Evolutionary conservation across 2,329 filamentous ascomycete genomes (phyloP).

Genomic region (Scytalidium lignicola): DNA sequence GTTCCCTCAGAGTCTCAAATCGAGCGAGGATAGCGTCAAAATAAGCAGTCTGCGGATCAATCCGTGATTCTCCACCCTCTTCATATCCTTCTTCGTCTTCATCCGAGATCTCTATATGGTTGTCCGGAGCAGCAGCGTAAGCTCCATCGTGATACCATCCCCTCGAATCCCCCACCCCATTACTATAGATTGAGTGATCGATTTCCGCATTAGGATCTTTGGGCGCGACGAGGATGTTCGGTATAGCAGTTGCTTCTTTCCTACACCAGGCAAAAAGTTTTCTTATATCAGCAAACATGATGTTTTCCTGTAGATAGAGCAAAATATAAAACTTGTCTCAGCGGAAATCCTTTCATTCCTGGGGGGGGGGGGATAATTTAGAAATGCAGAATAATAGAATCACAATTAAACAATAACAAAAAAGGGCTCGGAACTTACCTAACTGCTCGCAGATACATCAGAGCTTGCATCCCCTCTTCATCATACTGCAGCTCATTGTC

Average conservation of each 20-base stretch:
- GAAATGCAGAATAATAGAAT: not conserved
- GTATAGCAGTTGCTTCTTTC: slow-evolving; percentile 69
- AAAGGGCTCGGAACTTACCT: slow-evolving; percentile 62
- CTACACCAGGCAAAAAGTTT: slow-evolving; percentile 38
- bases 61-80: slow-evolving; percentile 40
- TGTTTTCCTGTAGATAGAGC: slow-evolving; percentile 4
- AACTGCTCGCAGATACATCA: slow-evolving; percentile 67
- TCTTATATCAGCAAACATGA: slow-evolving; percentile 38
- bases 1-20: slow-evolving; percentile 59
- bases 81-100: slow-evolving; percentile 25
- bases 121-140: slow-evolving; percentile 58
- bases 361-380: not conserved
- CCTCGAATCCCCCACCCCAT: slow-evolving; percentile 46
- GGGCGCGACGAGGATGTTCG: slow-evolving; percentile 63
- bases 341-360: slow-evolving; percentile 27
- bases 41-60: slow-evolving; percentile 59
- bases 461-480: slow-evolving; percentile 53
- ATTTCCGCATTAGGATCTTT: slow-evolving; percentile 32
- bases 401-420: too few relatives aligned
- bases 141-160: slow-evolving; percentile 75
- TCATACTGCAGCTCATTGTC: slow-evolving; percentile 63
- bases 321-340: slow-evolving; percentile 29
- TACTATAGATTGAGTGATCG: slow-evolving; percentile 42
- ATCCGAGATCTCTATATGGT: slow-evolving; percentile 23
- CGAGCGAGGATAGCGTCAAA: slow-evolving; percentile 59